phyloP scores from a whole-genome alignment of 306 rosid species.

The Vigna radiata region DNA sequence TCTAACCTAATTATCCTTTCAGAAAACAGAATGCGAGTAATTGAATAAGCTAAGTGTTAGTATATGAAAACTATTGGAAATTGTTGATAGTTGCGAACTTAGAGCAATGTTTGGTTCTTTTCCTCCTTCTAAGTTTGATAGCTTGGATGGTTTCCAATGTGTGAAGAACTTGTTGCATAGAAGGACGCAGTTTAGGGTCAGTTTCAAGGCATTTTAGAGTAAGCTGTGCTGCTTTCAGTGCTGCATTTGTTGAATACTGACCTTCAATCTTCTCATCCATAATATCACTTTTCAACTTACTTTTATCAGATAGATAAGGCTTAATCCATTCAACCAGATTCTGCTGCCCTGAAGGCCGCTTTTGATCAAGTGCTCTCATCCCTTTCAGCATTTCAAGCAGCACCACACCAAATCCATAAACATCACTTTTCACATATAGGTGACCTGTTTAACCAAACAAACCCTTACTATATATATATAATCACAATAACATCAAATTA shows the following conservation, averaged over 20 bases:
- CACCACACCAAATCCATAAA: slow-evolving; percentile 91
- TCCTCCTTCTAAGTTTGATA: slow-evolving; percentile 47
- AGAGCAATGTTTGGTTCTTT: slow-evolving; percentile 13
- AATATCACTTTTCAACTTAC: slow-evolving; percentile 51
- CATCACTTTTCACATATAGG: slow-evolving; percentile 88
- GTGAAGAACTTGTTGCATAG: slow-evolving; percentile 77
- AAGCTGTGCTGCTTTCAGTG: slow-evolving; percentile 56
- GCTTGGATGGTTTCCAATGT: slow-evolving; percentile 63
- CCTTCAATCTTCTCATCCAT: slow-evolving; percentile 71
- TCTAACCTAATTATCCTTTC: too few relatives aligned
- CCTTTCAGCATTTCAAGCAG: slow-evolving; percentile 87
- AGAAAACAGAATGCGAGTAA: too few relatives aligned
- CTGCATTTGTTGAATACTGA: slow-evolving; percentile 73
- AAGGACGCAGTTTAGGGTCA: slow-evolving; percentile 73
- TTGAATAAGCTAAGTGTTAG: too few relatives aligned
- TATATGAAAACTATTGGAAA: background rate
- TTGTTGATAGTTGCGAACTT: background rate
- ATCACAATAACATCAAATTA: background rate
- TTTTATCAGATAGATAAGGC: slow-evolving; percentile 56
- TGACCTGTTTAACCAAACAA: slow-evolving; percentile 65
- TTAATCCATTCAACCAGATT: slow-evolving; percentile 78
- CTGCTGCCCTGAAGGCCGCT: slow-evolving; percentile 56
- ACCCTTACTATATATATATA: background rate
- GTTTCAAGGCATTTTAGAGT: slow-evolving; percentile 64
- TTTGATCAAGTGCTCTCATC: slow-evolving; percentile 60